phyloP scores from a whole-genome alignment of 495 filamentous ascomycete genomes.

The Penicillium lagena region DNA sequence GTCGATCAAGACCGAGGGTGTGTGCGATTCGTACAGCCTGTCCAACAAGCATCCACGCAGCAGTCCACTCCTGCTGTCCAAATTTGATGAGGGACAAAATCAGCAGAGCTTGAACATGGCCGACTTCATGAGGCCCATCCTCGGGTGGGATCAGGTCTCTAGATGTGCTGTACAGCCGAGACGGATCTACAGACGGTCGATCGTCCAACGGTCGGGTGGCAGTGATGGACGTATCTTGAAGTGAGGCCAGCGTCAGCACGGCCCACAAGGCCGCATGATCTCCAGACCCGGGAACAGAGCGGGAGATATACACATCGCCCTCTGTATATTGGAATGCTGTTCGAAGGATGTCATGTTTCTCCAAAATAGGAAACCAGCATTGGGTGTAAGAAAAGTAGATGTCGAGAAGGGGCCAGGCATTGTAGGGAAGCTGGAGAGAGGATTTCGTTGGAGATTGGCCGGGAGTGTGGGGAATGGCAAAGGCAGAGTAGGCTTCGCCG shows the following conservation, averaged over 20 bases:
- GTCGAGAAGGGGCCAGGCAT: constrained; percentile 56
- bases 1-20: constrained; percentile 33
- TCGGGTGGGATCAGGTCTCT: constrained; percentile 51
- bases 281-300: constrained; percentile 32
- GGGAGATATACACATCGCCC: constrained; percentile 23
- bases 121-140: constrained; percentile 43
- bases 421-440: constrained; percentile 31
- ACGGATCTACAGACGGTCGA: constrained; percentile 11
- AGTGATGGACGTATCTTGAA: constrained; percentile 42
- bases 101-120: constrained; percentile 59
- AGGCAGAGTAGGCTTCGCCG: too few species aligned
- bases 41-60: constrained; percentile 57
- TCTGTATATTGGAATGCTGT: constrained; percentile 40
- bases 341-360: constrained; percentile 58
- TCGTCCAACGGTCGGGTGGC: constrained; percentile 19
- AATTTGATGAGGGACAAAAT: constrained; percentile 55
- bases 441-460: constrained; percentile 3
- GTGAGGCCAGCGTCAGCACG: constrained; percentile 45
- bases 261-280: constrained; percentile 61
- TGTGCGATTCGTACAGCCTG: constrained; percentile 51
- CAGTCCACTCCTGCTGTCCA: constrained; percentile 41
- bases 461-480: too few species aligned
- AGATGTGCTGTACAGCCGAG: constrained; percentile 47
- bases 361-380: constrained; percentile 66
- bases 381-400: constrained; percentile 71